These are phyloP conservation scores for Phytopythium sindhum DNA, from an alignment of 352 stramenopile genomes.

Conservation along the genomic window DNA sequence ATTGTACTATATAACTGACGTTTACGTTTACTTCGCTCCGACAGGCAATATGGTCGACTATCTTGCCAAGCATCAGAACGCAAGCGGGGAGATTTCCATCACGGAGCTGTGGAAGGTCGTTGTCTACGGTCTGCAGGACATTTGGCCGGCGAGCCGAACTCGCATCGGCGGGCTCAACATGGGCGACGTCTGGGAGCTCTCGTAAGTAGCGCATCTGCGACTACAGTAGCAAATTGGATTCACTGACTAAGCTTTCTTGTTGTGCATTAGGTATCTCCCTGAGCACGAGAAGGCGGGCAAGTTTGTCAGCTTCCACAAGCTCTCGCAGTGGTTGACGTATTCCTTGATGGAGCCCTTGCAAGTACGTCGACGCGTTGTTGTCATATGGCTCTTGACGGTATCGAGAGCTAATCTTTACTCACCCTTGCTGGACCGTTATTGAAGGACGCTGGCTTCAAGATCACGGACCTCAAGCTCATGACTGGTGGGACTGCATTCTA, in stretches of 20 bases:
- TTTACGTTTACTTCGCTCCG: neutral
- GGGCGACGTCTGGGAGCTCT: constrained; percentile 83
- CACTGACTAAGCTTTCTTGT: neutral
- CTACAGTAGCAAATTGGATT: neutral
- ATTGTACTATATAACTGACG: neutral
- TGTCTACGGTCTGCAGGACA: constrained; percentile 77
- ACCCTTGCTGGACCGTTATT: neutral
- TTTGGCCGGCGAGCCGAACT: constrained; percentile 82
- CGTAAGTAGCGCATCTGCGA: constrained; percentile 22
- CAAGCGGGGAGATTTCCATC: constrained; percentile 58
- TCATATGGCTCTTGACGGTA: neutral
- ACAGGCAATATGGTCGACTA: constrained; percentile 81
- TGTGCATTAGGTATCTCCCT: constrained; percentile 34
- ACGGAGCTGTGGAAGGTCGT: constrained; percentile 74
- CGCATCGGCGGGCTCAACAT: constrained; percentile 71
- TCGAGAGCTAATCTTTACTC: neutral
- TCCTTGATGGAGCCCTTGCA: constrained; percentile 85
- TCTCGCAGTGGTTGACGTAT: constrained; percentile 88
- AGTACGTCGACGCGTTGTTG: constrained; percentile 9
- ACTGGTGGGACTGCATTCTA: constrained; percentile 21
- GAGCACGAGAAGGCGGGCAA: constrained; percentile 45
- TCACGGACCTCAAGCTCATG: constrained; percentile 75
- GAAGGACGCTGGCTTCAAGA: constrained; percentile 67
- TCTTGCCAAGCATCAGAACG: constrained; percentile 49
- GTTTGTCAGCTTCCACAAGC: constrained; percentile 87